Evolutionary conservation across 352 stramenopile species (phyloP), one percentile per base, ranked within the genome.

Genomic region (Pythium rhizo-oryzae): DNA sequence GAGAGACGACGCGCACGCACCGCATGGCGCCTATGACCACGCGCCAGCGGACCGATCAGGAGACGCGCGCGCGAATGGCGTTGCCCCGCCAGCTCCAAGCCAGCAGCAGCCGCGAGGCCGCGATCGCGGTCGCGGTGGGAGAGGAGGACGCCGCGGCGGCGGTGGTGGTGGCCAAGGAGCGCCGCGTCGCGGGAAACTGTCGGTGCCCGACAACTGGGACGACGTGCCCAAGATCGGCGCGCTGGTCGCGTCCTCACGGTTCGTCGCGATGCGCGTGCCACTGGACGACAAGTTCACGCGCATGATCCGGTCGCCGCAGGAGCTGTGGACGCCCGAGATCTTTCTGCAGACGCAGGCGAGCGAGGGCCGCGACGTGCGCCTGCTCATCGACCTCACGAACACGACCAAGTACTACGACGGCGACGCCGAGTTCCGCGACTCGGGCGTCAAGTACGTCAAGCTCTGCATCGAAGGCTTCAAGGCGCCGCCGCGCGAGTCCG

Each of bases 391-490:
- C 55, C 75, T 95, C 39, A 95, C 87, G 18, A 95, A 95, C 60
- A 95, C 87, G 19, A 84, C 79, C 67, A 92, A 93, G 65, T 95
- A 95, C 68, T 95, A 95, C 74, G 69, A 91, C 54, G 87, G 87
- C 13, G 69, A 65, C 2, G 43, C 60, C 3, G 83, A 79, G 57
- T 90, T 95, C 49, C 56, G 72, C 9, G 62, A 77, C 30, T 77
- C 76, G 5, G 60, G 49, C 3, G 71, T 93, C 33, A 60, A 87
- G 62, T 95, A 95, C 64, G 78, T 87, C 24, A 95, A 95, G 61
- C 76, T 92, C n/a, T 70, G 65, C 39, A 91, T 95, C 46, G 85
- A 93, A 61, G 87, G 87, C 11, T 93, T 93, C 53, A 75, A 78
- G 23, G 76, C 66, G 2, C 83, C 86, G 6, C 87, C 87, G 3